phyloP scores from a whole-genome alignment of 345 rosid genomes.

The Sapria himalayana region DNA sequence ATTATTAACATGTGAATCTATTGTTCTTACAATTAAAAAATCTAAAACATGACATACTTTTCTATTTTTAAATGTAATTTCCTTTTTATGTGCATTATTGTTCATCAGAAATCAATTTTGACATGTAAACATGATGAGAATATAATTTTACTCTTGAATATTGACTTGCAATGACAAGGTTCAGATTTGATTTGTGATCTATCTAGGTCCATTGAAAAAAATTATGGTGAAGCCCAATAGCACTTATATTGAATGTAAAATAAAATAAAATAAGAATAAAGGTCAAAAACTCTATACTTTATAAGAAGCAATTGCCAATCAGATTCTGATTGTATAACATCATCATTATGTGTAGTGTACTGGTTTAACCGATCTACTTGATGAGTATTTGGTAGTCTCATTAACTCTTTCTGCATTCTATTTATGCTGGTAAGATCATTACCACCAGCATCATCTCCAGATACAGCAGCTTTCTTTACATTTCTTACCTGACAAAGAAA shows the following conservation, averaged over 20 bases:
- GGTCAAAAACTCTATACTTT: slow-evolving; percentile 26
- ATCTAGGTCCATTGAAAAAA: no score
- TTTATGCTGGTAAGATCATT: slow-evolving; percentile 22
- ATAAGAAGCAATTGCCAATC: slow-evolving; percentile 89
- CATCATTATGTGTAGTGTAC: slow-evolving; percentile 36
- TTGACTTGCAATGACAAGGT: neutral
- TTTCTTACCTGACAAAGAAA: slow-evolving; percentile 34
- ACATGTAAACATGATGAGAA: no score
- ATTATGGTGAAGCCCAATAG: no score
- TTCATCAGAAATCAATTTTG: no score
- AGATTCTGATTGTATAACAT: slow-evolving; percentile 75
- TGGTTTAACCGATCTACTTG: slow-evolving; percentile 38
- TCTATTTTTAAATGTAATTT: no score
- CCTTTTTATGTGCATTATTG: no score
- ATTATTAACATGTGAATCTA: no score
- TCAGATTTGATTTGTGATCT: neutral
- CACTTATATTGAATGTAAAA: neutral
- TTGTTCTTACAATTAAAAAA: no score
- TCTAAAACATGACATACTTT: no score
- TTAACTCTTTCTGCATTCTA: slow-evolving; percentile 57
- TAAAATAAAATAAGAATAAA: neutral
- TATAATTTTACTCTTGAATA: no score
- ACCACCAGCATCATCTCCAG: slow-evolving; percentile 35
- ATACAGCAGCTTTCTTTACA: slow-evolving; percentile 47
- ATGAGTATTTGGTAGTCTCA: slow-evolving; percentile 57